A percentile compares a stretch with the other conserved stretches of the same genome.
Evolutionary conservation across 305 asterid species (phyloP).

Genomic region (Rubia peregrina): DNA sequence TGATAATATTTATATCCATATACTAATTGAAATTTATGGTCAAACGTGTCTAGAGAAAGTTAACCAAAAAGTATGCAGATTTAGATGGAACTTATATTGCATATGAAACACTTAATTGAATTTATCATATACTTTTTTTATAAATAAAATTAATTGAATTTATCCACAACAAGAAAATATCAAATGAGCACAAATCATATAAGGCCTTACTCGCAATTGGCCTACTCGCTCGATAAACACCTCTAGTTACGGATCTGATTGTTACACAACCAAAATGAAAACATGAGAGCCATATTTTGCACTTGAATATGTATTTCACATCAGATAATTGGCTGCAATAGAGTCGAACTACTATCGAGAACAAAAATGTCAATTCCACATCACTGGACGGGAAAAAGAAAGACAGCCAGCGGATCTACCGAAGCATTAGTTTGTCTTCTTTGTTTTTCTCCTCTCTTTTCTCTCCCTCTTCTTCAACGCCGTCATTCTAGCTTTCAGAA

Average conservation of each 20-base stretch:
- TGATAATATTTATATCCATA: no score
- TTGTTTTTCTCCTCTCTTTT: constrained; percentile 75
- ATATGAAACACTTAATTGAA: no score
- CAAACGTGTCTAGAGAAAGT: no score
- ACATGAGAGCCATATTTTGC: neutral
- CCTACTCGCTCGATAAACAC: no score
- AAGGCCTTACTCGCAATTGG: no score
- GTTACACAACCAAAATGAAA: neutral
- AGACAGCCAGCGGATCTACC: constrained; percentile 20
- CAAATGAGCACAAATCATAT: no score
- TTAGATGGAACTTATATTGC: no score
- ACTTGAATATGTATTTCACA: neutral
- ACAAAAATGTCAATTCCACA: neutral
- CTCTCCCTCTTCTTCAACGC: constrained; percentile 92
- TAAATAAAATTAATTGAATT: no score
- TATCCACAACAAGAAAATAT: no score
- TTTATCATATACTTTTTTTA: no score
- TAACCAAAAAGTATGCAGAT: no score
- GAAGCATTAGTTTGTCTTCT: constrained; percentile 39
- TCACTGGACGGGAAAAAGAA: neutral
- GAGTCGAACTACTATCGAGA: neutral
- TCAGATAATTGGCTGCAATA: neutral
- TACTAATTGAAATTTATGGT: no score
- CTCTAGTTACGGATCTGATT: neutral
- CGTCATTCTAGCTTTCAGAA: constrained; percentile 80